Conservation (phyloP, 2,329 filamentous ascomycete genomes). For the Fusarium sp. region DNA sequence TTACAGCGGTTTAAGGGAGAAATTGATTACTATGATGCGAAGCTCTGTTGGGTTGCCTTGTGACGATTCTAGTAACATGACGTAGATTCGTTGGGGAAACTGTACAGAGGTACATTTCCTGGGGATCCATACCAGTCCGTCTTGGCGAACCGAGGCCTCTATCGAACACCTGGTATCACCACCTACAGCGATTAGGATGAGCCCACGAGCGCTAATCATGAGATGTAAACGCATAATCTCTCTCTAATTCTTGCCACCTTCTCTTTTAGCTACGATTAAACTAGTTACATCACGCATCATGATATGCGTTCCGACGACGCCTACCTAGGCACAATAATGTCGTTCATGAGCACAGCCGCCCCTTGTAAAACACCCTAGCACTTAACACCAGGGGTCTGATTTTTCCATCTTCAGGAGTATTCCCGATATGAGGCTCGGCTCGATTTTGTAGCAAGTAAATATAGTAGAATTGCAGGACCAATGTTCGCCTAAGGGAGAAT, state of each 20-base stretch:
- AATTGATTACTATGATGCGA: slow-evolving; percentile 23
- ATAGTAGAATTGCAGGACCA: slow-evolving; percentile 48
- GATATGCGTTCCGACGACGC: background rate
- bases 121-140: slow-evolving; percentile 19
- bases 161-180: slow-evolving; percentile 34
- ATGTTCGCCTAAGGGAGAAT: slow-evolving; percentile 50
- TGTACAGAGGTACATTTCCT: slow-evolving; percentile 15
- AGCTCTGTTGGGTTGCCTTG: slow-evolving; percentile 37
- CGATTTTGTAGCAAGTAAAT: slow-evolving; percentile 23
- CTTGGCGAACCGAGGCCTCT: slow-evolving; percentile 22
- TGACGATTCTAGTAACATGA: slow-evolving; percentile 44
- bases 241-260: background rate
- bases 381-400: slow-evolving; percentile 12
- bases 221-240: background rate
- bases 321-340: background rate
- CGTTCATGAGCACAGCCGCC: slow-evolving; percentile 20
- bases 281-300: slow-evolving; percentile 9
- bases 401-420: slow-evolving; percentile 17
- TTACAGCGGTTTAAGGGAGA: slow-evolving; percentile 18
- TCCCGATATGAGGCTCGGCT: background rate
- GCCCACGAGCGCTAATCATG: slow-evolving; percentile 1
- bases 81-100: slow-evolving; percentile 46
- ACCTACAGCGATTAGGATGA: slow-evolving; percentile 5
- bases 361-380: slow-evolving; percentile 24
- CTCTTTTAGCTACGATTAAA: background rate